A percentile compares a stretch with the other conserved stretches of the same genome.
These are phyloP conservation scores for Trichoderma orchidacearum DNA, from an alignment of 495 filamentous ascomycete species.

Conservation along the genomic window DNA sequence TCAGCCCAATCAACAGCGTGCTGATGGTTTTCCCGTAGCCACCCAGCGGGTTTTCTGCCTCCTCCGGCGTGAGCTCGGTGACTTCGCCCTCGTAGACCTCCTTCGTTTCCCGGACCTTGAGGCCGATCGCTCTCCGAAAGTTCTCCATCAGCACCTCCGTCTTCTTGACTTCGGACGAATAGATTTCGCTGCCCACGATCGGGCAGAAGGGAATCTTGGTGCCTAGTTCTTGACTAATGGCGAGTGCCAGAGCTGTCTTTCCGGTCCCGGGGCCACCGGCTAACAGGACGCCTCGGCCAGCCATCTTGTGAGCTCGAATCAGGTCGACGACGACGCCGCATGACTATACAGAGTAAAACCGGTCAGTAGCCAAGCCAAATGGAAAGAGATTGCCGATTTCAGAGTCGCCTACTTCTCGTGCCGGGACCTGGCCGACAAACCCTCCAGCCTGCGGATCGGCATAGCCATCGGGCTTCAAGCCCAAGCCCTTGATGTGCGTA, in stretches of 20 bases:
- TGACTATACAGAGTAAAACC: slow-evolving; percentile 32
- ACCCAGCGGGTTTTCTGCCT: slow-evolving; percentile 93
- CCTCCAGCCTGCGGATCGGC: slow-evolving; percentile 65
- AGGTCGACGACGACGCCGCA: slow-evolving; percentile 91
- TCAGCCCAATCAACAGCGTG: slow-evolving; percentile 76
- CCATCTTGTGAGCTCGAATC: slow-evolving; percentile 92
- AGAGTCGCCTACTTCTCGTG: slow-evolving; percentile 55
- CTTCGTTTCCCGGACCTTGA: slow-evolving; percentile 93
- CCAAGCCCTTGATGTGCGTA: slow-evolving; percentile 92
- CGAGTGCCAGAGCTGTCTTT: slow-evolving; percentile 90
- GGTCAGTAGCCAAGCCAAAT: slow-evolving; percentile 3
- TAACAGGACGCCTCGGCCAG: slow-evolving; percentile 81
- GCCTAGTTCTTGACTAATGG: slow-evolving; percentile 88
- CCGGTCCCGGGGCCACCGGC: slow-evolving; percentile 88
- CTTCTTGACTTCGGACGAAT: slow-evolving; percentile 96
- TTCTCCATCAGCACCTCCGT: slow-evolving; percentile 98
- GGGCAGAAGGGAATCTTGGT: slow-evolving; percentile 96
- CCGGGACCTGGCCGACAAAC: slow-evolving; percentile 79
- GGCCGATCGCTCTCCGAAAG: slow-evolving; percentile 88
- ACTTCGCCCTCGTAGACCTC: slow-evolving; percentile 97
- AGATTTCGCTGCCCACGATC: slow-evolving; percentile 93
- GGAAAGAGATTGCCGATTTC: not conserved
- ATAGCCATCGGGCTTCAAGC: slow-evolving; percentile 66
- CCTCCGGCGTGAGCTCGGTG: slow-evolving; percentile 89
- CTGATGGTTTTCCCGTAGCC: slow-evolving; percentile 91